Evolutionary conservation across 208 protist genomes (phyloP).

Genomic region (Porcisia hertigi): DNA sequence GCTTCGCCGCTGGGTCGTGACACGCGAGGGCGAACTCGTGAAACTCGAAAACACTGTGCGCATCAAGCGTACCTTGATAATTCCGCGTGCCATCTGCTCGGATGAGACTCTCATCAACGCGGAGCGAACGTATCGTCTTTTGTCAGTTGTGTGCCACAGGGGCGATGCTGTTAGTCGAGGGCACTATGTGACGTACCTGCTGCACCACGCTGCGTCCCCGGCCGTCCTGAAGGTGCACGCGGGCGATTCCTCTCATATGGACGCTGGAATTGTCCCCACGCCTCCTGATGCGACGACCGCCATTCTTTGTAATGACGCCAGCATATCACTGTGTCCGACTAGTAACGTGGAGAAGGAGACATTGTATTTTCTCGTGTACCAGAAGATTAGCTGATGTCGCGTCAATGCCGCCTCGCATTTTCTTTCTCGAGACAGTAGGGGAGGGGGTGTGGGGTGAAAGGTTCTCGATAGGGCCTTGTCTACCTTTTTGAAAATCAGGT

Average conservation of each 20-base stretch:
- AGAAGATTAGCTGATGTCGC: constrained; percentile 27
- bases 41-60: constrained; percentile 82
- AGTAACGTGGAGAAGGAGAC: constrained; percentile 49
- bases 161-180: constrained; percentile 50
- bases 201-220: constrained; percentile 42
- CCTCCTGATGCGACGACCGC: constrained; percentile 24
- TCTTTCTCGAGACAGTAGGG: no score
- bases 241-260: constrained; percentile 1
- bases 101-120: constrained; percentile 40
- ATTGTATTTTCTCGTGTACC: constrained; percentile 84
- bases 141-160: constrained; percentile 73
- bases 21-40: constrained; percentile 77
- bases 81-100: constrained; percentile 66
- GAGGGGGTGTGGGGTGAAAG: no score
- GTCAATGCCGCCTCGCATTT: no score
- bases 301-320: constrained; percentile 77
- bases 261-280: constrained; percentile 7
- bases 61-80: constrained; percentile 45
- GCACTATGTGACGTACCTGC: constrained; percentile 85
- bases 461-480: no score
- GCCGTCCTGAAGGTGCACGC: constrained; percentile 22
- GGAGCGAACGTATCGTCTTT: constrained; percentile 61
- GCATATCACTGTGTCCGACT: constrained; percentile 28
- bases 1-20: constrained; percentile 82
- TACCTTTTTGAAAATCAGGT: no score